Evolutionary conservation across 202 grass and related monocot genomes (phyloP), one percentile per base, ranked within the genome.

Genomic region (Saccharum hybrid): DNA sequence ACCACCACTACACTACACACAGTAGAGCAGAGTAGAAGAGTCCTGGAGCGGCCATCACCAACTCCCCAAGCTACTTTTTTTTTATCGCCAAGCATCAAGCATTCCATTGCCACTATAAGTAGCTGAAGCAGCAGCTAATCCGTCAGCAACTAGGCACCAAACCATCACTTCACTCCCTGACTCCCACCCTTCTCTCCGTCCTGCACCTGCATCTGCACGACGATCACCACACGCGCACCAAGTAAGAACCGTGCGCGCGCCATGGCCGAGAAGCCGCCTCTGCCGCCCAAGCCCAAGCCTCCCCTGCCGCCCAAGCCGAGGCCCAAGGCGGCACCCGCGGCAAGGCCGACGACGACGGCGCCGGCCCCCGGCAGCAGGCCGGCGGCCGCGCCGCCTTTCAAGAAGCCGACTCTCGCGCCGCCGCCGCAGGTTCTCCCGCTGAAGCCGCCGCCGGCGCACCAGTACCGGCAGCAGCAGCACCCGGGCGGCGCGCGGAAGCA

Each of bases 351-450:
- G 0, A 16, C 63, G 51, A 7, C 40, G 69, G 7, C 73, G 3
- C 71, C 60, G 23, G 8, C 60, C 1, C 23, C 60, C 11, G 60
- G 23, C 23, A 63, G 10, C 60, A 30, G n/a, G 12, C 16, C 76
- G 70, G 19, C 18, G 41, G 36, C 76, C 63, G 65, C 86, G 36
- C 63, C 86, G 46, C 78, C 80, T 16, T 76, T 89, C 46, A 89
- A 90, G 71, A 98, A 92, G 71, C 89, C 91, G 2, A 46, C 83
- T 0, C 66, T 85, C n/a, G 81, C 90, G 70, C 82, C 80, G 7
- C 88, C 72, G 28, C 86, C 80, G 10, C 87, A 82, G 81, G 87
- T 36, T 13, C 28, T 71, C 16, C 87, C 85, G 2, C 45, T 88
- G 2, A 88, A 80, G 18, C 88, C 81, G 0, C 96, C 90, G n/a